These are phyloP conservation scores for Litchi chinensis DNA, from an alignment of 345 rosid genomes.

Conservation along the genomic window DNA sequence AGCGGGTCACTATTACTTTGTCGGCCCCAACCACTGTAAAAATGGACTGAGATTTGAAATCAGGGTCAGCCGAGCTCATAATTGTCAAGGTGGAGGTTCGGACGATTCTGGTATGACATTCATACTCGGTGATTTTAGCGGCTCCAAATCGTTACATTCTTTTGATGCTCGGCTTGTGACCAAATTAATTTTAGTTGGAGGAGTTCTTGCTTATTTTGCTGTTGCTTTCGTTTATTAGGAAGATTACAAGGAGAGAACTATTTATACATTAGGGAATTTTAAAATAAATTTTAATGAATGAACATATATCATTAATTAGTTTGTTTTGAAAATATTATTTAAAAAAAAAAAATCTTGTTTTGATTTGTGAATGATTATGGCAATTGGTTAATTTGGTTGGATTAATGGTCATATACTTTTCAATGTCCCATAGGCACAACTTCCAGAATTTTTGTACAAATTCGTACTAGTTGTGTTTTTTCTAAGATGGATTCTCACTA, in stretches of 20 bases:
- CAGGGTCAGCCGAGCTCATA: not conserved
- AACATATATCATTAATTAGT: no score
- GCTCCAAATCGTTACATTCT: not conserved
- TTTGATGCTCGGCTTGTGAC: not conserved
- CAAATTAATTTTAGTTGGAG: no score
- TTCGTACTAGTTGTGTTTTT: no score
- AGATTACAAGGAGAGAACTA: not conserved
- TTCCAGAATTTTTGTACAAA: no score
- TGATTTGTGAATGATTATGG: no score
- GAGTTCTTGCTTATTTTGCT: not conserved
- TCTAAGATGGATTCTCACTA: no score
- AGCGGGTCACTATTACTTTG: conserved; percentile 30
- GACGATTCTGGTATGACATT: not conserved
- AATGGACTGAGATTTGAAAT: not conserved
- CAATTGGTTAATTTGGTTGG: not conserved
- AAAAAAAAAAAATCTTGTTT: not conserved
- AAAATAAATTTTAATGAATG: not conserved
- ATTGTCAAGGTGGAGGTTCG: not conserved
- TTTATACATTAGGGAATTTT: not conserved
- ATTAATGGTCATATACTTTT: not conserved
- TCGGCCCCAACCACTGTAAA: not conserved
- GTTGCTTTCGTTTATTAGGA: not conserved
- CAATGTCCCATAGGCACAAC: not conserved
- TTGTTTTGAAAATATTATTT: no score
- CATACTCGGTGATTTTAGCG: not conserved